Conservation (phyloP, 1,284 basidiomycete genomes). For the Volvariella volvacea region DNA sequence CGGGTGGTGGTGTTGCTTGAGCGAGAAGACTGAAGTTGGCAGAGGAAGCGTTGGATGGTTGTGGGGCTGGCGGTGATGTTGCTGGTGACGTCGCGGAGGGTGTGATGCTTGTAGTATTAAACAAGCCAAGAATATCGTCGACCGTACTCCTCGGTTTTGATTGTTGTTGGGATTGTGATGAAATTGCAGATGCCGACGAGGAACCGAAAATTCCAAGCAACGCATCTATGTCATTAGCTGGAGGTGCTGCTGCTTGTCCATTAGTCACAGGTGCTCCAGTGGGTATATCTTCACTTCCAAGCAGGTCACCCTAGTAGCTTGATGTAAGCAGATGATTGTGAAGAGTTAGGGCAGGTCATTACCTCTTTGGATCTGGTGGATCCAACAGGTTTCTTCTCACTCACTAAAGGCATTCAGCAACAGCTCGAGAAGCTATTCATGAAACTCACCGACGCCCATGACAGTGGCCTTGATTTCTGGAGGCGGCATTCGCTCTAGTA, state of each 20-base stretch:
- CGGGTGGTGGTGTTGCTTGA: constrained; percentile 13
- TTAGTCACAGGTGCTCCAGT: constrained; percentile 25
- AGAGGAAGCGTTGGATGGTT: constrained; percentile 36
- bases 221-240: constrained; percentile 77
- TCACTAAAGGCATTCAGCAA: constrained; percentile 43
- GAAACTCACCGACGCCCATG: constrained; percentile 73
- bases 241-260: constrained; percentile 37
- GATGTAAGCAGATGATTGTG: constrained; percentile 5
- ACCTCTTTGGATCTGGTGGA: constrained; percentile 80
- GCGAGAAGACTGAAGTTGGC: constrained; percentile 10
- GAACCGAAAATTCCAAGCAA: constrained; percentile 91
- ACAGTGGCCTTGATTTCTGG: constrained; percentile 94
- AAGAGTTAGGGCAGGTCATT: constrained; percentile 8
- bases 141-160: constrained; percentile 41
- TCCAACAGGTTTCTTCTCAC: constrained; percentile 91
- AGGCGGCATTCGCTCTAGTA: constrained; percentile 96
- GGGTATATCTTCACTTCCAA: constrained; percentile 59
- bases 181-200: constrained; percentile 30
- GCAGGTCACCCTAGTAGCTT: constrained; percentile 52
- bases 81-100: constrained; percentile 28
- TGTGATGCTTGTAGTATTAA: constrained; percentile 47
- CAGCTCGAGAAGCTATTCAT: not conserved
- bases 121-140: constrained; percentile 90
- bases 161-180: constrained; percentile 35
- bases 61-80: constrained; percentile 23